A percentile compares a stretch with the other conserved stretches of the same genome.
These are phyloP conservation scores for Lagerstroemia speciosa DNA, from an alignment of 345 rosid species.

Conservation along the genomic window DNA sequence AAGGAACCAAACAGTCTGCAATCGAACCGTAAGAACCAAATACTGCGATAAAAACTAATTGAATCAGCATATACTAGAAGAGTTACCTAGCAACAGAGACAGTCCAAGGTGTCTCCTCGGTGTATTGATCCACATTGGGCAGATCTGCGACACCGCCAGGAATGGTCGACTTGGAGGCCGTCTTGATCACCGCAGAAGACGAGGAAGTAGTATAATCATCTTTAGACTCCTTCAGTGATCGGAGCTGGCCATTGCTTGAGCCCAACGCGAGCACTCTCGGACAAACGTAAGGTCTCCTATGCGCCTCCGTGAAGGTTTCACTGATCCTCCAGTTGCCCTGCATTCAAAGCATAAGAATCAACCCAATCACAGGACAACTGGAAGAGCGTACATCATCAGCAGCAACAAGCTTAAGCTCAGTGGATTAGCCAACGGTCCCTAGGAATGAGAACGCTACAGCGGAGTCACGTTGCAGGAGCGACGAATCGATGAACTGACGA, in stretches of 20 bases:
- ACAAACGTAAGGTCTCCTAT: constrained; percentile 3
- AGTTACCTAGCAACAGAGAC: constrained; percentile 69
- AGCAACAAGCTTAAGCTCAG: neutral
- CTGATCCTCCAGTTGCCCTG: constrained; percentile 5
- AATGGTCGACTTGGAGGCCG: constrained; percentile 34
- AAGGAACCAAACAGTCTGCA: too few species aligned
- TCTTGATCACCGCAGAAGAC: constrained; percentile 28
- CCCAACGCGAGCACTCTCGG: neutral
- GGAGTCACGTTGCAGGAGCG: too few species aligned
- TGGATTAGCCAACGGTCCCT: neutral
- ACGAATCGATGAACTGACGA: too few species aligned
- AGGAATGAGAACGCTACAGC: too few species aligned
- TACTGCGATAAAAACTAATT: neutral
- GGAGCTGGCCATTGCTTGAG: neutral
- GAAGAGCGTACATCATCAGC: neutral
- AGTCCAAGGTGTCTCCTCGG: constrained; percentile 84
- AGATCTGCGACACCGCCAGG: constrained; percentile 55
- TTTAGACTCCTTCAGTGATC: neutral
- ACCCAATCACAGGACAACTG: neutral
- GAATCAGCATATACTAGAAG: neutral
- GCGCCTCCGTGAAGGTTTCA: neutral
- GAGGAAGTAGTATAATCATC: neutral
- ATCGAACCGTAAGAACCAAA: neutral
- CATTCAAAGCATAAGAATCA: neutral
- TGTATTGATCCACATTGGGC: constrained; percentile 60